A percentile compares a stretch with the other conserved stretches of the same genome.
These are phyloP conservation scores for Boletus vinaceobasis DNA, from an alignment of 768 basidiomycete genomes.

Conservation along the genomic window DNA sequence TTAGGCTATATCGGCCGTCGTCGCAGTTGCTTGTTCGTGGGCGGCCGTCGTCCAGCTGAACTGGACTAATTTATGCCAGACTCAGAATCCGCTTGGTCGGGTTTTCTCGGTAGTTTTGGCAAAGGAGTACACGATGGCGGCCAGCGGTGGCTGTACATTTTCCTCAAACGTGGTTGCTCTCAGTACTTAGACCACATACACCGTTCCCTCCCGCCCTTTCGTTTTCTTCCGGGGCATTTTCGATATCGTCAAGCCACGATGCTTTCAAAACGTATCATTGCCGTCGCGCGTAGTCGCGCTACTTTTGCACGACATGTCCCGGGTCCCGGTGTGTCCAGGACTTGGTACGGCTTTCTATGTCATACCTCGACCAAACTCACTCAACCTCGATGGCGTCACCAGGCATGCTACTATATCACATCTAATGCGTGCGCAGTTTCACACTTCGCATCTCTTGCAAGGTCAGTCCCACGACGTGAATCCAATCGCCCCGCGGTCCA, in stretches of 20 bases:
- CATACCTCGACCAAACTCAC: background rate
- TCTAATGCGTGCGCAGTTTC: conserved; percentile 58
- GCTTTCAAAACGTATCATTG: conserved; percentile 69
- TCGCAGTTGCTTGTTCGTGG: background rate
- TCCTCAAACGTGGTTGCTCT: background rate
- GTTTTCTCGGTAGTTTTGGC: conserved; percentile 7
- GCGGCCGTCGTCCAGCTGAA: background rate
- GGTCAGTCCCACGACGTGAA: conserved; percentile 43
- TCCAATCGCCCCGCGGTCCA: background rate
- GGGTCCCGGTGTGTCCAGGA: conserved; percentile 36
- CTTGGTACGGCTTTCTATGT: conserved; percentile 41
- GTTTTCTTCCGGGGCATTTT: background rate
- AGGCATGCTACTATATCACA: conserved; percentile 49
- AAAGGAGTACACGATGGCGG: background rate
- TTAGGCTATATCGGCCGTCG: background rate
- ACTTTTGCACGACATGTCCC: conserved; percentile 38
- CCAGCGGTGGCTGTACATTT: conserved; percentile 16
- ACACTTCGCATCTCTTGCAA: conserved; percentile 65
- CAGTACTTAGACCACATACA: background rate
- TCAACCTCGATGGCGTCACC: conserved; percentile 3
- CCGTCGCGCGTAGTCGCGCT: conserved; percentile 59
- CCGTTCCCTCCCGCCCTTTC: background rate
- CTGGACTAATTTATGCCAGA: background rate
- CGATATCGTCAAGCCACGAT: conserved; percentile 33
- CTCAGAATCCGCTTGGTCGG: background rate